These are phyloP conservation scores for Penicillium verhagenii DNA, from an alignment of 495 filamentous ascomycete species.

Conservation along the genomic window DNA sequence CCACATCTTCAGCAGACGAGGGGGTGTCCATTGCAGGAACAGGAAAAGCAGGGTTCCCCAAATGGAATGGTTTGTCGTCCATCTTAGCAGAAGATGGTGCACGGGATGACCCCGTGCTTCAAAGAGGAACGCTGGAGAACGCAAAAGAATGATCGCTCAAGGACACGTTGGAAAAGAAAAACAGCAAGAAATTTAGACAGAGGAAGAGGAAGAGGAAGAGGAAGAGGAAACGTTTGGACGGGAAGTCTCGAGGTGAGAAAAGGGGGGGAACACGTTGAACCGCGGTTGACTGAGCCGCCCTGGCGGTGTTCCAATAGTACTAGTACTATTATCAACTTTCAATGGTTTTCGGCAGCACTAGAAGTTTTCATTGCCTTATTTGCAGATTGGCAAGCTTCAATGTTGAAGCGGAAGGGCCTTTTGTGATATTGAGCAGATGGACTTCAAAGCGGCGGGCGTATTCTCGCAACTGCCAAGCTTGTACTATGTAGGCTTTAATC, in stretches of 20 bases:
- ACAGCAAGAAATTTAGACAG: neutral
- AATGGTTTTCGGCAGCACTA: too few species aligned
- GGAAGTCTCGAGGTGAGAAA: too few species aligned
- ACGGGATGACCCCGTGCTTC: neutral
- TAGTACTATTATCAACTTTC: too few species aligned
- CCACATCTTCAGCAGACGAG: constrained; percentile 45
- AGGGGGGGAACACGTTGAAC: too few species aligned
- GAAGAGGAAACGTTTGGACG: too few species aligned
- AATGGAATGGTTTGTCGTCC: constrained; percentile 5
- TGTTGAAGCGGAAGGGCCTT: too few species aligned
- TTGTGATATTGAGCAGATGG: too few species aligned
- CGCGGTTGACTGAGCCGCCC: too few species aligned
- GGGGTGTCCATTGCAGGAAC: constrained; percentile 26
- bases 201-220: neutral
- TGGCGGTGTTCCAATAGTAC: too few species aligned
- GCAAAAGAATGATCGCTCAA: neutral
- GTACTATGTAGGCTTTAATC: neutral
- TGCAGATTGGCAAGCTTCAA: too few species aligned
- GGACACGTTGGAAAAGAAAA: neutral
- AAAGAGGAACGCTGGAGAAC: neutral
- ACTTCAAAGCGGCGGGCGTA: neutral
- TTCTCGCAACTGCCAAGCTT: too few species aligned
- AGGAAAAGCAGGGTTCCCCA: neutral
- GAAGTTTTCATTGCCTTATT: too few species aligned
- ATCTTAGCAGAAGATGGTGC: neutral